A percentile compares a stretch with the other conserved stretches of the same genome.
phyloP scores from a whole-genome alignment of 2,329 filamentous ascomycete genomes.

The Acephala macrosclerotiorum region DNA sequence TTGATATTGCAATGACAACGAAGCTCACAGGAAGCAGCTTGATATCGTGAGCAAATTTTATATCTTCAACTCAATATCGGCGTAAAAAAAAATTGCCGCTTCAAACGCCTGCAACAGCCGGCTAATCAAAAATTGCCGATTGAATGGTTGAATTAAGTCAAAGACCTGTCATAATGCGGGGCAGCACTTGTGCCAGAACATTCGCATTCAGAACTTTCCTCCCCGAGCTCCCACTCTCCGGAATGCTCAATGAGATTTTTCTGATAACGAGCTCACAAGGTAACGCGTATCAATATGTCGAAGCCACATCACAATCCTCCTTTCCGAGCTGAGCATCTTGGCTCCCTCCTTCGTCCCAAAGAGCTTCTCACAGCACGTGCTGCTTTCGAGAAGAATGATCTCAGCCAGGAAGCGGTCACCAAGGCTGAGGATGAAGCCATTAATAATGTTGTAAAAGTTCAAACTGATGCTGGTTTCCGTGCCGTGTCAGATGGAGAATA shows the following conservation, averaged over 20 bases:
- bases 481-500: constrained; percentile 68
- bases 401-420: constrained; percentile 50
- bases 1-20: neutral
- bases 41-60: neutral
- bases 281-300: neutral
- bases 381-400: constrained; percentile 59
- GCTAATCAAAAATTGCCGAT: neutral
- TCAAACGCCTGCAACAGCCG: neutral
- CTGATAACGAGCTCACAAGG: constrained; percentile 7
- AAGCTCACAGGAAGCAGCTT: neutral
- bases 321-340: constrained; percentile 70
- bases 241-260: neutral
- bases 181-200: neutral
- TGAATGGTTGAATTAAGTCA: neutral
- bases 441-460: constrained; percentile 63
- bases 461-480: constrained; percentile 63
- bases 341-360: constrained; percentile 67
- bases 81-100: neutral
- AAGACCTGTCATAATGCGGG: neutral
- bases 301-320: constrained; percentile 46
- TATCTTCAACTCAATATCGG: neutral
- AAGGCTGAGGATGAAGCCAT: constrained; percentile 64
- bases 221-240: constrained; percentile 4
- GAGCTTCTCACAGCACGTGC: constrained; percentile 63
- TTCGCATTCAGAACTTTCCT: constrained; percentile 9